phyloP scores from a whole-genome alignment of 2,329 filamentous ascomycete genomes.

The Periconia sp. region DNA sequence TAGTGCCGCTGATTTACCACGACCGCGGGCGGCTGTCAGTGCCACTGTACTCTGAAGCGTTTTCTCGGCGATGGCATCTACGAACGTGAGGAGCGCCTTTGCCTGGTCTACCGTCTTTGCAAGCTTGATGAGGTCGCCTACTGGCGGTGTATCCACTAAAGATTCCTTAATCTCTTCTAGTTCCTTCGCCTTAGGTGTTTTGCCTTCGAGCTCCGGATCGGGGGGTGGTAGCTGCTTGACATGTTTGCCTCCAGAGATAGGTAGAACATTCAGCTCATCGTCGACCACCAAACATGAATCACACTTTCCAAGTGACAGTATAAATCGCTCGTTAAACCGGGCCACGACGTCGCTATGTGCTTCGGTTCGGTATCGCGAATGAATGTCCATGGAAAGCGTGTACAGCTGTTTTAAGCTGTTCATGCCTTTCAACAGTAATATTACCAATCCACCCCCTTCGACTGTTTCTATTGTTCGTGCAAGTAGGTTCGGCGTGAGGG shows the following conservation, averaged over 20 bases:
- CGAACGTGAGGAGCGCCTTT: constrained; percentile 94
- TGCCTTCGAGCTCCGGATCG: constrained; percentile 75
- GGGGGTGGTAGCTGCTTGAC: constrained; percentile 82
- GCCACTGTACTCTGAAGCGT: constrained; percentile 92
- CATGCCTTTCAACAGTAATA: constrained; percentile 94
- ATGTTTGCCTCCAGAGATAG: constrained; percentile 92
- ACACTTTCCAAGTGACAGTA: constrained; percentile 93
- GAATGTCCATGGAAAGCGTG: constrained; percentile 96
- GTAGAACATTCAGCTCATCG: constrained; percentile 95
- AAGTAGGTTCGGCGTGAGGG: constrained; percentile 93
- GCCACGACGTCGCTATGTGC: constrained; percentile 94
- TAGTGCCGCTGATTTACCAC: constrained; percentile 95
- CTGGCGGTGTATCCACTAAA: constrained; percentile 81
- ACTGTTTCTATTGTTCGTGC: constrained; percentile 97
- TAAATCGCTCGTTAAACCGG: constrained; percentile 96
- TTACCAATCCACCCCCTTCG: constrained; percentile 89
- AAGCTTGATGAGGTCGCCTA: constrained; percentile 82
- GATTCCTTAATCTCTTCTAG: constrained; percentile 87
- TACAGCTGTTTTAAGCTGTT: constrained; percentile 96
- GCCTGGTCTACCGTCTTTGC: constrained; percentile 94
- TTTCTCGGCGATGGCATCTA: constrained; percentile 96
- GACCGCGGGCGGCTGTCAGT: constrained; percentile 88
- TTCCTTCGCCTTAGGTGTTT: constrained; percentile 72
- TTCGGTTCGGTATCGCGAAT: constrained; percentile 94
- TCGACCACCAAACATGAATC: constrained; percentile 94